These are phyloP conservation scores for Candida buenavistaensis DNA, from an alignment of 1,139 yeast genomes.

Conservation along the genomic window DNA sequence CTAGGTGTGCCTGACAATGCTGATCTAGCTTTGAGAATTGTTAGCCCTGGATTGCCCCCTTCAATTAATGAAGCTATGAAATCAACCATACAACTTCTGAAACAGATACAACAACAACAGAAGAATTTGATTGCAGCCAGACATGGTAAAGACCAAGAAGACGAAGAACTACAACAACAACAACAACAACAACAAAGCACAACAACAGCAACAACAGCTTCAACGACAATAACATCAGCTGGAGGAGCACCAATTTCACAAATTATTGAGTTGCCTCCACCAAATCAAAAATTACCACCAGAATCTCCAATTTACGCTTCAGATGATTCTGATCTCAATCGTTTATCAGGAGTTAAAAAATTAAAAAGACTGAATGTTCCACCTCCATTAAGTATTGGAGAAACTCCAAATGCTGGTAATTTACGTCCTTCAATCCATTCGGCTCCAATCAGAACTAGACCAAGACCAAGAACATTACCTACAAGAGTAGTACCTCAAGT, in stretches of 20 bases:
- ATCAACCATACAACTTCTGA: constrained; percentile 45
- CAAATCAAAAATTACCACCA: neutral
- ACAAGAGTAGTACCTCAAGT: constrained; percentile 5
- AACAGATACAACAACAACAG: constrained; percentile 50
- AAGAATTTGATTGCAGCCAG: constrained; percentile 46
- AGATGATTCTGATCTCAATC: constrained; percentile 13
- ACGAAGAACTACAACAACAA: constrained; percentile 8
- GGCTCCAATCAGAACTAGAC: constrained; percentile 38
- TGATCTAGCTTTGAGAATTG: constrained; percentile 39
- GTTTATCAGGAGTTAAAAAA: constrained; percentile 18
- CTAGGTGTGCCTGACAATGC: constrained; percentile 13
- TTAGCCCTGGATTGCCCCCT: constrained; percentile 52
- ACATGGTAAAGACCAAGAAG: constrained; percentile 13
- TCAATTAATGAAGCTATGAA: constrained; percentile 48
- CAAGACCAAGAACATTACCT: constrained; percentile 8
- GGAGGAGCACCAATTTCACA: constrained; percentile 2
- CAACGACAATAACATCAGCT: constrained; percentile 1
- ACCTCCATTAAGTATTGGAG: constrained; percentile 36
- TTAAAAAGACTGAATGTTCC: constrained; percentile 48
- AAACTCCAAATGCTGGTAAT: constrained; percentile 5
- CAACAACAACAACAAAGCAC: constrained; percentile 4
- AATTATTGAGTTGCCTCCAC: constrained; percentile 3
- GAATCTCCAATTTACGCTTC: constrained; percentile 14
- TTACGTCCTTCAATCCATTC: constrained; percentile 40
- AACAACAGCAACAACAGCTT: neutral